Conservation (phyloP, 164 flowering plant species). For the Stephania yunnanensis region DNA sequence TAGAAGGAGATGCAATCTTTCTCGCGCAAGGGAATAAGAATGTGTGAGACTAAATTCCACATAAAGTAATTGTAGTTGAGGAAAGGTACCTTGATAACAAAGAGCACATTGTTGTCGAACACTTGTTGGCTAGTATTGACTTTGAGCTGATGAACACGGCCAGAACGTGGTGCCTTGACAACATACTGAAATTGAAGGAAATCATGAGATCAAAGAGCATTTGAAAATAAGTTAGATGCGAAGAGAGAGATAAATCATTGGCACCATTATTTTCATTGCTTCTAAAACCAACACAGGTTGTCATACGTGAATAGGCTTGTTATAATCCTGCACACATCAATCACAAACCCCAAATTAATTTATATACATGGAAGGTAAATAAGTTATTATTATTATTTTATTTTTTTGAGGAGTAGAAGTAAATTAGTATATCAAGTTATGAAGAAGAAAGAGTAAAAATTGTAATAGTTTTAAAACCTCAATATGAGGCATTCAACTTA, state of each 20-base stretch:
- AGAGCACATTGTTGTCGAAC: constrained; percentile 61
- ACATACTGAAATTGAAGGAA: constrained; percentile 51
- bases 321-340: constrained; percentile 39
- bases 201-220: not conserved
- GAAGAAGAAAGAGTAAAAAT: too few species aligned
- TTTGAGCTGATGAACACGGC: constrained; percentile 55
- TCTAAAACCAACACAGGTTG: constrained; percentile 80
- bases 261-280: constrained; percentile 99
- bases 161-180: constrained; percentile 77
- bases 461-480: too few species aligned
- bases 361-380: too few species aligned
- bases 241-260: constrained; percentile 15
- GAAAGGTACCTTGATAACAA: constrained; percentile 55
- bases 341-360: not conserved
- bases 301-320: constrained; percentile 69
- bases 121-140: constrained; percentile 75
- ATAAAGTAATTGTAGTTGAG: not conserved
- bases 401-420: too few species aligned
- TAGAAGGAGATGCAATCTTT: too few species aligned
- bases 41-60: not conserved
- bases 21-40: too few species aligned
- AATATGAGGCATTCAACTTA: too few species aligned
- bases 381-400: too few species aligned
- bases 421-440: too few species aligned
- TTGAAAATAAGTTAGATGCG: not conserved